Evolutionary conservation across 139 green algal species (phyloP), one percentile per base, ranked within the genome.

Genomic region (Picochlorum costavermella): DNA sequence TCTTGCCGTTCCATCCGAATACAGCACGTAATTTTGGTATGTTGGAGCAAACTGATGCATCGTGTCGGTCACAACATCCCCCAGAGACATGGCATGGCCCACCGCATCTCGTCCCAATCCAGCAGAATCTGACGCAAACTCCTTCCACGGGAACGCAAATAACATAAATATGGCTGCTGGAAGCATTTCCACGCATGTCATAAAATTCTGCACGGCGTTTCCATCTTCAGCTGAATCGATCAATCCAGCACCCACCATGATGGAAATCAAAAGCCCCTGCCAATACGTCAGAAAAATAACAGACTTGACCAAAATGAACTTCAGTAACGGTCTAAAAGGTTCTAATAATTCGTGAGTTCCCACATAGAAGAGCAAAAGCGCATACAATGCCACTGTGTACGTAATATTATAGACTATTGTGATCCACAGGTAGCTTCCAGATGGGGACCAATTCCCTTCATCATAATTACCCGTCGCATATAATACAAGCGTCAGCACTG

Each of bases 271-370:
- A 4, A 96, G 74, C 30, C 87, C 80, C 81, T 94, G 92, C 92
- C 92, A 98, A 71, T 95, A 98, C 3, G 89, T 96, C 17, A 97
- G 66, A 80, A 98, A 98, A 40, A 98, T 86, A 30, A 98, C 91
- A 2, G 81, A 67, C 74, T 98, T 98, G 67, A 98, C 84, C 29
- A 97, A 46, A 29, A 92, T 60, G 62, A 98, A 95, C 78, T 98
- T 98, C 30, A 96, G 60, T 4, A 98, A 67, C 3, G 92, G 92
- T 40, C 92, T 95, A 81, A 88, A 95, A 6, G 91, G 87, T 64
- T 78, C 69, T 63, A 98, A 83, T 29, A 98, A 77, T 58, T 96
- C 90, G 61, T 90, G 76, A 6, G 87, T 85, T 28, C 91, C 92
- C 57, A 95, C 69, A 72, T 96, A 98, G 76, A 98, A 97, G 14